Base-by-base conservation (phyloP, 2,329 filamentous ascomycete genomes). In the Colletotrichum godetiae region DNA sequence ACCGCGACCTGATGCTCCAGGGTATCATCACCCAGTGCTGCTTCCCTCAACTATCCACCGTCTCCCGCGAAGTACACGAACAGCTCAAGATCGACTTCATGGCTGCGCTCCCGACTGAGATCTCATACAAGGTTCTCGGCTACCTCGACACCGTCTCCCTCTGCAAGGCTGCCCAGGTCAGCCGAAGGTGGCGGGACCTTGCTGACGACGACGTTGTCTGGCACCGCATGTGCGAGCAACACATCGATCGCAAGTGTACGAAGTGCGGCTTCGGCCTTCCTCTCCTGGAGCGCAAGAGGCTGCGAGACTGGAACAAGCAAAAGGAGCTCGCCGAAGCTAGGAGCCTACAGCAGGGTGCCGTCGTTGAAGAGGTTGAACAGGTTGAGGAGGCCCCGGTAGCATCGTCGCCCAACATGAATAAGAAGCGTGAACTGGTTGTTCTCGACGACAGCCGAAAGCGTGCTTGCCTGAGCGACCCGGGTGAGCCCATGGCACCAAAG, bases 151-250 rank as follows among this genome's bases (percentile, higher is more conserved):
- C 96, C 0, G 93, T 94, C 2, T 98, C 96, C 0, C 88, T 99
- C 0, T 98, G 97, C 86, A 98, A 98, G 82, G 96, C 97, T 1
- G 95, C 97, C 0, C 95, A 98, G 82, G 97, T 99, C 68, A 98
- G 95, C 81, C 91, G 92, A 72, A 89, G 92, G 77, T 99, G 97
- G 97, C 90, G 94, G 75, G 90, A 90, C 70, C 86, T 99, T 53
- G 96, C 97, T n/a, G 97, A 98, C 78, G 96, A 98, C 80, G 96
- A 99, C 81, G 93, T 97, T 10, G 96, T 99, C 4, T 99, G 97
- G 97, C 94, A 97, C 80, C 92, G 92, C 76, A 97, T 97, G 94
- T 97, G 95, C 80, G 94, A 97, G 94, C 94, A 73, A 61, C 95
- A 98, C 82, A 97, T 98, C 77, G 94, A 97, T 81, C 88, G 95